phyloP scores from a whole-genome alignment of 2,329 filamentous ascomycete species.

The Fusarium ambrosium region DNA sequence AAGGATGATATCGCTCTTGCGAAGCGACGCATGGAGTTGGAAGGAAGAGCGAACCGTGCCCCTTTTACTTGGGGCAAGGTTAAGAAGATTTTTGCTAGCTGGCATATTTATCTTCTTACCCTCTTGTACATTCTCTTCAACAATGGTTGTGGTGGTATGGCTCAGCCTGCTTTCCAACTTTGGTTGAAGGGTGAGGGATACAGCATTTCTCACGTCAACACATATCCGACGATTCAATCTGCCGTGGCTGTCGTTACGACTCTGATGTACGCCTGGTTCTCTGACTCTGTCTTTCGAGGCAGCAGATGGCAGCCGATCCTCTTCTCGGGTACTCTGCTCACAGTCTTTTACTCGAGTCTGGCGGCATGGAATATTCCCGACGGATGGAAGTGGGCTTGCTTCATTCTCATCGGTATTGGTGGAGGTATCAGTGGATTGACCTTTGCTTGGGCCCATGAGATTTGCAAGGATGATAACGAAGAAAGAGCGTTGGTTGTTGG shows the following conservation, averaged over 20 bases:
- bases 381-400: constrained; percentile 75
- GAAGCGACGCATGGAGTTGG: constrained; percentile 53
- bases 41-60: constrained; percentile 59
- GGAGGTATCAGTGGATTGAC: constrained; percentile 61
- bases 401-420: constrained; percentile 67
- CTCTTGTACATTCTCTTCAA: constrained; percentile 75
- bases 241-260: constrained; percentile 69
- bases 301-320: constrained; percentile 74
- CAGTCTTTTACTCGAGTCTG: constrained; percentile 56
- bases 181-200: constrained; percentile 63
- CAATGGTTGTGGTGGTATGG: constrained; percentile 63
- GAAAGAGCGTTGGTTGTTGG: constrained; percentile 76
- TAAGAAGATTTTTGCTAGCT: constrained; percentile 71
- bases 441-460: constrained; percentile 65
- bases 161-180: constrained; percentile 68
- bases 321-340: constrained; percentile 61
- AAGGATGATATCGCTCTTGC: constrained; percentile 46
- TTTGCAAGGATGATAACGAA: constrained; percentile 68
- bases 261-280: constrained; percentile 74
- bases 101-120: constrained; percentile 73
- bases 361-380: constrained; percentile 60
- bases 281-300: constrained; percentile 70
- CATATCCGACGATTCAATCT: constrained; percentile 70
- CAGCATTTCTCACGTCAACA: constrained; percentile 58
- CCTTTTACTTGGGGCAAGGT: constrained; percentile 63